Evolutionary conservation across 768 basidiomycete genomes (phyloP).

Genomic region (Phlegmacium glaucopus): DNA sequence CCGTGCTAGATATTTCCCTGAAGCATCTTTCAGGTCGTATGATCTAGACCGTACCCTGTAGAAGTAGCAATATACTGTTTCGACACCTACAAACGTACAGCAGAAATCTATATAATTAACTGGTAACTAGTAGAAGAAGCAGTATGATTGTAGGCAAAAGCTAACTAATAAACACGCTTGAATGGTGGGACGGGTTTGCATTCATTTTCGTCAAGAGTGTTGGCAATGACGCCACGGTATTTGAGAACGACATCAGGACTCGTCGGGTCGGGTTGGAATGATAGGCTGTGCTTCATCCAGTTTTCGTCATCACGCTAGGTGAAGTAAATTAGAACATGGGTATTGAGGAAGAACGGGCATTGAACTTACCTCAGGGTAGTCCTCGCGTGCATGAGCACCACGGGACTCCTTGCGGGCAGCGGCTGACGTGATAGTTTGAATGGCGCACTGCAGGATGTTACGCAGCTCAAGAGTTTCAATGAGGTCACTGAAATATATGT

Average conservation of each 20-base stretch:
- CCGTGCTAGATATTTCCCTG: constrained; percentile 78
- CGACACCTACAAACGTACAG: constrained; percentile 1
- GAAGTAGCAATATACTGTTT: constrained; percentile 8
- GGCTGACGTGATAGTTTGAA: constrained; percentile 92
- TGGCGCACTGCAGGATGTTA: constrained; percentile 92
- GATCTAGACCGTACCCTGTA: constrained; percentile 47
- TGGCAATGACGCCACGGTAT: constrained; percentile 83
- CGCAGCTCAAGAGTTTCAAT: constrained; percentile 96
- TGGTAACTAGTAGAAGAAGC: no score
- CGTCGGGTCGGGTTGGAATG: constrained; percentile 79
- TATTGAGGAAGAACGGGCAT: neutral
- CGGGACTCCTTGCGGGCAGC: constrained; percentile 96
- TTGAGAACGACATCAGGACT: constrained; percentile 84
- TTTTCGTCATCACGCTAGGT: constrained; percentile 82
- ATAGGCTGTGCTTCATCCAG: constrained; percentile 96
- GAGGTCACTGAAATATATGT: constrained; percentile 64
- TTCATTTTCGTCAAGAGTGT: constrained; percentile 92
- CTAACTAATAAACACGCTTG: constrained; percentile 84
- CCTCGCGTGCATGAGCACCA: constrained; percentile 98
- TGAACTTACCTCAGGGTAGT: constrained; percentile 80
- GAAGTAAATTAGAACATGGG: constrained; percentile 1
- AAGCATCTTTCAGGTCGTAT: constrained; percentile 46
- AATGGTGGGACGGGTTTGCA: constrained; percentile 97
- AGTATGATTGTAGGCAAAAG: no score
- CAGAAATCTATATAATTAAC: neutral